Percentiles rank a stretch among this genome's conserved stretches.
phyloP scores from a whole-genome alignment of 1,284 basidiomycete genomes.

The Ceratobasidium sp. region DNA sequence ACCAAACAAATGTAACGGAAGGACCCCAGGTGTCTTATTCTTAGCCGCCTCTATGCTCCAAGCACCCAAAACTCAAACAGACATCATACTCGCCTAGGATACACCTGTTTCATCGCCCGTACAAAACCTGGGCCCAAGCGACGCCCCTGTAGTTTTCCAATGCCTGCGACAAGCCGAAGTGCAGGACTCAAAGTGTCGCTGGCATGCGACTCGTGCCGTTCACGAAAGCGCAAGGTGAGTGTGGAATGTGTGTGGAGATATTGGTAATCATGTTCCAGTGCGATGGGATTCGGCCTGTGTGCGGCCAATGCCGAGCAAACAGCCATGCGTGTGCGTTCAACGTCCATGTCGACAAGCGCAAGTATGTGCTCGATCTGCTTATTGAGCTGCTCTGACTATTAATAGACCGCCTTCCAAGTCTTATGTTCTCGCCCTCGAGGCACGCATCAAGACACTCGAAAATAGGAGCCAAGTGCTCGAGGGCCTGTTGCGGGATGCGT shows the following conservation, averaged over 20 bases:
- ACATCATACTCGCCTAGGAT: too few species aligned
- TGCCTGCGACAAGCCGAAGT: constrained; percentile 27
- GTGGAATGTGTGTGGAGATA: neutral
- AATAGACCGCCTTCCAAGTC: constrained; percentile 28
- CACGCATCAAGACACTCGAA: constrained; percentile 25
- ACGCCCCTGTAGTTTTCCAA: neutral
- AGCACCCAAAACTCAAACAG: too few species aligned
- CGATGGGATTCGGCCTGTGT: constrained; percentile 16
- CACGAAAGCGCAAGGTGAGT: constrained; percentile 25
- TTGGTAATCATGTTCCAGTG: constrained; percentile 8
- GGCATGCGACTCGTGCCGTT: constrained; percentile 26
- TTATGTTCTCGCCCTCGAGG: constrained; percentile 24
- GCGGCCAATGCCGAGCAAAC: constrained; percentile 19
- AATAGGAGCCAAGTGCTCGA: constrained; percentile 21
- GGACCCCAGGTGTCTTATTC: neutral
- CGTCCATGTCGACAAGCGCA: constrained; percentile 28
- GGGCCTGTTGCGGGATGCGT: constrained; percentile 8
- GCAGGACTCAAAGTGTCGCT: constrained; percentile 29
- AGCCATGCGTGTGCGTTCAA: constrained; percentile 26
- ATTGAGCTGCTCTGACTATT: neutral
- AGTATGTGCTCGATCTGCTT: neutral
- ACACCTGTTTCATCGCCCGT: too few species aligned
- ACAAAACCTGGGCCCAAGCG: neutral
- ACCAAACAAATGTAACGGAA: neutral
- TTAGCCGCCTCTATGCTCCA: too few species aligned